Evolutionary conservation across 1,284 basidiomycete genomes (phyloP).

Genomic region (Pseudozyma hubeiensis): DNA sequence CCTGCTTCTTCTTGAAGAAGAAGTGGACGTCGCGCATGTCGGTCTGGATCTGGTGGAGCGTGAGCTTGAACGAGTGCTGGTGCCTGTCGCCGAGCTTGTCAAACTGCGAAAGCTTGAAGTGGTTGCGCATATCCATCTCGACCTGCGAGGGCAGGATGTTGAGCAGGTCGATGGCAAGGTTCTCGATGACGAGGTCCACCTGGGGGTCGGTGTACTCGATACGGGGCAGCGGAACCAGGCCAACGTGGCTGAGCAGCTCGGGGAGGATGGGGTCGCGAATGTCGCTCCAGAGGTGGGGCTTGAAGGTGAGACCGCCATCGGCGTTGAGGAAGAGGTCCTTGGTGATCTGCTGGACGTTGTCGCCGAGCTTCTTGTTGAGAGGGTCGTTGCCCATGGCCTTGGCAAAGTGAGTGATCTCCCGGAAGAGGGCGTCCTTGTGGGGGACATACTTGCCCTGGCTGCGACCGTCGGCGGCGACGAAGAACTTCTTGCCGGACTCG

Average conservation of each 20-base stretch:
- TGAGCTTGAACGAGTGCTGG: constrained; percentile 62
- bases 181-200: constrained; percentile 84
- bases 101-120: constrained; percentile 76
- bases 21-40: constrained; percentile 92
- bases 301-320: constrained; percentile 77
- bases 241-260: constrained; percentile 76
- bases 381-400: constrained; percentile 85
- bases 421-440: constrained; percentile 85
- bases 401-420: constrained; percentile 80
- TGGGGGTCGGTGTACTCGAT: constrained; percentile 65
- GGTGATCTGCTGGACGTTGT: constrained; percentile 84
- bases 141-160: constrained; percentile 76
- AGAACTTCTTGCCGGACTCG: constrained; percentile 63
- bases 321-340: constrained; percentile 79
- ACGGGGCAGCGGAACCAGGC: constrained; percentile 82
- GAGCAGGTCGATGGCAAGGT: constrained; percentile 85
- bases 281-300: constrained; percentile 84
- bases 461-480: constrained; percentile 69
- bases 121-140: constrained; percentile 83
- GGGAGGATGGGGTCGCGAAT: constrained; percentile 86
- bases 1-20: constrained; percentile 73
- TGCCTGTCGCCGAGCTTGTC: constrained; percentile 55
- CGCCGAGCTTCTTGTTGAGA: constrained; percentile 81
- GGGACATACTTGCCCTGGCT: constrained; percentile 78
- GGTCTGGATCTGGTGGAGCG: constrained; percentile 84